Conservation (phyloP, 345 rosid species). For the Arabidopsis thaliana region DNA sequence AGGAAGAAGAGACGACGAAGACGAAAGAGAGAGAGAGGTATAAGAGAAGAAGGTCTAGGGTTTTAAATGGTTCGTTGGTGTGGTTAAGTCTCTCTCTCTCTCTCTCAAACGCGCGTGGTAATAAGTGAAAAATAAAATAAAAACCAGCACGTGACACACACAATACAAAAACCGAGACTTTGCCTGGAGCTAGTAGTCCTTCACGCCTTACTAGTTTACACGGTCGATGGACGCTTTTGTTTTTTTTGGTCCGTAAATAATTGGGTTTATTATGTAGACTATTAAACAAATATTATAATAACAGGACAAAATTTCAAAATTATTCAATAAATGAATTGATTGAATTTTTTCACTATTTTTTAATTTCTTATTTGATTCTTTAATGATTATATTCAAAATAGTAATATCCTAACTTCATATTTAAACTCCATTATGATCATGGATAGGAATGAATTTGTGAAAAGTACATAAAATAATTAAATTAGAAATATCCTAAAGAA, state of each 20-base stretch:
- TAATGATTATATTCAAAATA: not conserved
- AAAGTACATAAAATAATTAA: not conserved
- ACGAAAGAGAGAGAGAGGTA: not conserved
- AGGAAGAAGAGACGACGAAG: constrained; percentile 14
- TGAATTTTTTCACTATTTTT: not conserved
- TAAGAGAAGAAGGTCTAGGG: constrained; percentile 40
- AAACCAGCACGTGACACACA: constrained; percentile 34
- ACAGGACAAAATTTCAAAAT: not conserved
- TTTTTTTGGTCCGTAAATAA: not conserved
- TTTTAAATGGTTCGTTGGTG: constrained; percentile 43
- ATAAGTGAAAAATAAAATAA: constrained; percentile 38
- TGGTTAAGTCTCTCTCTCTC: not conserved
- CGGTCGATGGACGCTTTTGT: not conserved
- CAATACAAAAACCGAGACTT: constrained; percentile 31
- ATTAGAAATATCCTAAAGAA: not conserved
- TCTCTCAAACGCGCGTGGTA: constrained; percentile 39
- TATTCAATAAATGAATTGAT: not conserved
- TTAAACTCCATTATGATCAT: not conserved
- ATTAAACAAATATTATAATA: not conserved
- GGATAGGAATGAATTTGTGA: not conserved
- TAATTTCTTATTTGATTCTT: not conserved
- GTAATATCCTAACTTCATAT: not conserved
- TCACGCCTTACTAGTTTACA: constrained; percentile 21
- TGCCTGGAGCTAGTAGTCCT: constrained; percentile 29
- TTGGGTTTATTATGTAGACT: too few relatives aligned